phyloP scores from a whole-genome alignment of 1,139 yeast species.

The Protomyces inouyei region DNA sequence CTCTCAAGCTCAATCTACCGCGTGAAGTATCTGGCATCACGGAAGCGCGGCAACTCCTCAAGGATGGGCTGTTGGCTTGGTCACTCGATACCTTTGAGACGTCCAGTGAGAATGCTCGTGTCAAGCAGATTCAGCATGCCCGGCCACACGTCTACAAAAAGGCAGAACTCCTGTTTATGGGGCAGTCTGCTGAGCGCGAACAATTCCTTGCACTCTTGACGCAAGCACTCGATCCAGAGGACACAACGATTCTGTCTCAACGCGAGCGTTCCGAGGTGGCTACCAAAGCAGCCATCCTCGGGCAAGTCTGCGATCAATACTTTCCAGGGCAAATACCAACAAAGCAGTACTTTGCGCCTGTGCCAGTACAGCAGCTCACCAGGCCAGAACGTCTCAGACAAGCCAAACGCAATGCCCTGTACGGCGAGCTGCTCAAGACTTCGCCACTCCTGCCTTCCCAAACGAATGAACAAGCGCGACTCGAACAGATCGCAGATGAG shows the following conservation, averaged over 20 bases:
- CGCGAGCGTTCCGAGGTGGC: constrained; percentile 4
- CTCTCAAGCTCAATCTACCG: constrained; percentile 15
- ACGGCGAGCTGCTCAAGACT: constrained; percentile 9
- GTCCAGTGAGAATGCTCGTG: neutral
- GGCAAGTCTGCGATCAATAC: constrained; percentile 21
- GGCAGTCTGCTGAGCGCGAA: neutral
- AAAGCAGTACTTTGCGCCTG: neutral
- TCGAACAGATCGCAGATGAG: neutral
- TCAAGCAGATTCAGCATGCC: neutral
- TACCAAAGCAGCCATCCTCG: constrained; percentile 10
- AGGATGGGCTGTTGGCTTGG: constrained; percentile 14
- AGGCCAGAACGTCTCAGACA: constrained; percentile 10
- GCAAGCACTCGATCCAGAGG: constrained; percentile 15
- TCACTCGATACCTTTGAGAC: neutral
- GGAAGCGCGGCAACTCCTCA: constrained; percentile 16
- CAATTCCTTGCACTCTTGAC: neutral
- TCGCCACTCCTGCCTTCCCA: neutral
- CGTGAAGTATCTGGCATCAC: constrained; percentile 5
- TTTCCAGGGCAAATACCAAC: constrained; percentile 12
- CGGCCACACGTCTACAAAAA: constrained; percentile 1
- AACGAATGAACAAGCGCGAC: neutral
- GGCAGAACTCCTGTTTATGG: neutral
- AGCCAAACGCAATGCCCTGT: neutral
- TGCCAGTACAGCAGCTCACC: neutral
- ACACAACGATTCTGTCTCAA: constrained; percentile 15